Evolutionary conservation across 2,329 filamentous ascomycete genomes (phyloP).

Genomic region (Ophiostoma populinum): DNA sequence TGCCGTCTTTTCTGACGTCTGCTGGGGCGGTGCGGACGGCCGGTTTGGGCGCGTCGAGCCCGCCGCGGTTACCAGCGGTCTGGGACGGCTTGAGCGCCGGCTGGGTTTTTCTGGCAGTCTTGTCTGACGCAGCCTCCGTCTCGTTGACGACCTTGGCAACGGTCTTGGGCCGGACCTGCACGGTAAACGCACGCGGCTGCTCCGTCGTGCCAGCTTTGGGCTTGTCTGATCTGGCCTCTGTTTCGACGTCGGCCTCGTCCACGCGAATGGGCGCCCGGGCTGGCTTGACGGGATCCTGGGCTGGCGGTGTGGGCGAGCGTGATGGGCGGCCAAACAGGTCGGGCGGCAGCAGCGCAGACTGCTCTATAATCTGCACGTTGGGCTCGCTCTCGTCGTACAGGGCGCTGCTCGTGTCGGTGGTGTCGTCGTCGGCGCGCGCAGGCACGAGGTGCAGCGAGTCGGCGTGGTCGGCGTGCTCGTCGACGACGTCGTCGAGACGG

Average conservation of each 20-base stretch:
- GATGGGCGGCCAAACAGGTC: not conserved
- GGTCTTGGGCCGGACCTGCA: conserved; percentile 8
- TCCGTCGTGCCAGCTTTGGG: no score
- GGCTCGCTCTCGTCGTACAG: conserved; percentile 28
- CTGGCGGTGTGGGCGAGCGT: conserved; percentile 22
- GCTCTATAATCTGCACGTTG: conserved; percentile 27
- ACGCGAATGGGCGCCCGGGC: no score
- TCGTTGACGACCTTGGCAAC: not conserved
- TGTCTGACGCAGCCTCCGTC: not conserved
- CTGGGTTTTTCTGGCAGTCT: not conserved
- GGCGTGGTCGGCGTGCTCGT: conserved; percentile 16
- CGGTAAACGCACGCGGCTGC: no score
- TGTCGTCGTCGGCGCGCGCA: conserved; percentile 16
- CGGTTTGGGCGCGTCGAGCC: not conserved
- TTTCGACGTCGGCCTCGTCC: no score
- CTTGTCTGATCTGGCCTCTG: no score
- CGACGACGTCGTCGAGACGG: conserved; percentile 14
- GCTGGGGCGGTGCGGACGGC: no score
- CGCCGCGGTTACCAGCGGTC: conserved; percentile 30
- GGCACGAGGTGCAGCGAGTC: conserved; percentile 25
- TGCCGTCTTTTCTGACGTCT: no score
- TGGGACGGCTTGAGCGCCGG: conserved; percentile 28
- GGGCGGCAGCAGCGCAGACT: conserved; percentile 19
- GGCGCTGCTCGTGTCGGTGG: conserved; percentile 23
- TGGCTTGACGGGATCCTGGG: no score